phyloP scores from a whole-genome alignment of 306 rosid genomes.

The Myrica gale region DNA sequence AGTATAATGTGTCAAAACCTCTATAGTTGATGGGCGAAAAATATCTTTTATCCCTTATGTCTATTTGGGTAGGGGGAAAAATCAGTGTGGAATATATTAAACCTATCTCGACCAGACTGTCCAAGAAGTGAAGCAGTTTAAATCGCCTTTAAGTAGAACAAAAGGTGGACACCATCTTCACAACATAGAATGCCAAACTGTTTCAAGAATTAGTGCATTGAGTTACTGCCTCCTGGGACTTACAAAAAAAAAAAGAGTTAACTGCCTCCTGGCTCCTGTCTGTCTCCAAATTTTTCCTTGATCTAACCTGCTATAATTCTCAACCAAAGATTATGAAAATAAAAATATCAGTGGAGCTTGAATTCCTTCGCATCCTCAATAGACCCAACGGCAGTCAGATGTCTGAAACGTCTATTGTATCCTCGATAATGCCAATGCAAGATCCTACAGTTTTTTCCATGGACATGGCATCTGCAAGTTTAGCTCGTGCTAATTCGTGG shows the following conservation, averaged over 20 bases:
- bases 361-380: neutral
- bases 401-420: constrained; percentile 49
- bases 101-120: too few species aligned
- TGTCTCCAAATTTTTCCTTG: constrained; percentile 3
- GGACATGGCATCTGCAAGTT: constrained; percentile 79
- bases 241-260: too few species aligned
- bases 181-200: neutral
- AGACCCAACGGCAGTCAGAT: constrained; percentile 26
- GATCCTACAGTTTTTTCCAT: constrained; percentile 66
- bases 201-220: constrained; percentile 3
- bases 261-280: constrained; percentile 10
- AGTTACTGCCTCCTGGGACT: constrained; percentile 21
- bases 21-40: too few species aligned
- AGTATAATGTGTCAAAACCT: too few species aligned
- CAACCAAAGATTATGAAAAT: neutral
- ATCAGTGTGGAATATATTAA: too few species aligned
- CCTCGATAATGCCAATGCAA: constrained; percentile 74
- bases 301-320: neutral
- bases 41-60: too few species aligned
- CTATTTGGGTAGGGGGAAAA: too few species aligned
- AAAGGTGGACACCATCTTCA: neutral
- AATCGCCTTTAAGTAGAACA: neutral
- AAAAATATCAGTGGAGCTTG: neutral
- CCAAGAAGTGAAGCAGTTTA: neutral
- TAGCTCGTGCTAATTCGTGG: constrained; percentile 63